A percentile compares a stretch with the other conserved stretches of the same genome.
These are phyloP conservation scores for Metschnikowia noctiluminum DNA, from an alignment of 805 yeast genomes.

Conservation along the genomic window DNA sequence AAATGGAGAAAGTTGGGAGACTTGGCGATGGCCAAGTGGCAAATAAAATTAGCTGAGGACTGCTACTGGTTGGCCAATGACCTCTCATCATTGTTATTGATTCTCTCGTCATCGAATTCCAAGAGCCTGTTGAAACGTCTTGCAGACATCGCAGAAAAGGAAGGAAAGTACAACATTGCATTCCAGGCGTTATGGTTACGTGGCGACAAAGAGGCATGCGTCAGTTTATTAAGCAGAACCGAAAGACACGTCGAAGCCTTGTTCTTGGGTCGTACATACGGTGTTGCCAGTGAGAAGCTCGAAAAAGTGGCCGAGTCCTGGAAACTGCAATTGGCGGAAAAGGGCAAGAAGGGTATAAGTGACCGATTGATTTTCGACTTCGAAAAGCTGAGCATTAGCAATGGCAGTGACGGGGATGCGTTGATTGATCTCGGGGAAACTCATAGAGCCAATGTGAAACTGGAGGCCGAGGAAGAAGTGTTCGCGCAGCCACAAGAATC, in stretches of 20 bases:
- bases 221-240: conserved; percentile 61
- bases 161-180: conserved; percentile 84
- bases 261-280: conserved; percentile 71
- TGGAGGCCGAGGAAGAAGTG: neutral
- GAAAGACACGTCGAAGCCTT: conserved; percentile 84
- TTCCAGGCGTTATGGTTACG: conserved; percentile 88
- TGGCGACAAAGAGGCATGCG: conserved; percentile 64
- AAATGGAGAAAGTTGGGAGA: conserved; percentile 95
- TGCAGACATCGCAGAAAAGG: conserved; percentile 63
- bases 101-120: conserved; percentile 80
- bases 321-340: conserved; percentile 54
- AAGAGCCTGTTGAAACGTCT: conserved; percentile 55
- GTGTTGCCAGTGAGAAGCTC: conserved; percentile 39
- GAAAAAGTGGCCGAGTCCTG: conserved; percentile 54
- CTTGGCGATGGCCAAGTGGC: conserved; percentile 73
- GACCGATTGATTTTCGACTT: conserved; percentile 54
- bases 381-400: conserved; percentile 15
- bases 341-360: conserved; percentile 57
- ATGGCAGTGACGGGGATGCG: conserved; percentile 13
- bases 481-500: neutral
- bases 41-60: conserved; percentile 74
- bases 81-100: conserved; percentile 72
- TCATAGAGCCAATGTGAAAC: neutral
- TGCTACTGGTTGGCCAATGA: conserved; percentile 79
- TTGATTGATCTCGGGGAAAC: conserved; percentile 19